A percentile compares a stretch with the other conserved stretches of the same genome.
Evolutionary conservation across 768 basidiomycete species (phyloP).

Genomic region (Tephrocybe sp.): DNA sequence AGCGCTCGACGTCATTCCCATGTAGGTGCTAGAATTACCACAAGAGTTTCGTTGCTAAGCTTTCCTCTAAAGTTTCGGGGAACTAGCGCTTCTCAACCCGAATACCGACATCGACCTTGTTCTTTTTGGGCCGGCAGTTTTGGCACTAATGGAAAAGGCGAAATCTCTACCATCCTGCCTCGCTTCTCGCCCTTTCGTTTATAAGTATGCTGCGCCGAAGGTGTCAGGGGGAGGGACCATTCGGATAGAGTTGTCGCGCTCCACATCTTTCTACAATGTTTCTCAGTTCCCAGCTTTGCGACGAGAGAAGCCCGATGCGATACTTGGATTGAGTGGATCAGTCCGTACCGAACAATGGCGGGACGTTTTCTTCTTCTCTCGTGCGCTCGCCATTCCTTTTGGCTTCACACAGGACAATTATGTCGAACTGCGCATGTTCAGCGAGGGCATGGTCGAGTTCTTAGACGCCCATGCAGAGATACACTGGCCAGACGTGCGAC

Average conservation of each 20-base stretch:
- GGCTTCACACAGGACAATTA: conserved; percentile 22
- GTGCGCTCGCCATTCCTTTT: conserved; percentile 25
- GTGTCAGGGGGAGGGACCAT: conserved; percentile 37
- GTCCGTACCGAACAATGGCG: conserved; percentile 37
- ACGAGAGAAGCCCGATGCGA: conserved; percentile 33
- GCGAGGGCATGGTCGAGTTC: background rate
- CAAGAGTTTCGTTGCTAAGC: too few relatives aligned
- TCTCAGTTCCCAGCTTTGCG: conserved; percentile 6
- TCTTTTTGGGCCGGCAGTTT: conserved; percentile 35
- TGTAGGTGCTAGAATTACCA: conserved; percentile 27
- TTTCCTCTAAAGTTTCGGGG: conserved; percentile 34
- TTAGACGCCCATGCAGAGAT: background rate
- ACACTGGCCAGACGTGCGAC: background rate
- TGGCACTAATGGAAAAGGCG: conserved; percentile 29
- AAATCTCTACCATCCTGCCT: conserved; percentile 25
- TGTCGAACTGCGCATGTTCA: conserved; percentile 12
- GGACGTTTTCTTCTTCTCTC: conserved; percentile 27
- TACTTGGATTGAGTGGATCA: conserved; percentile 39
- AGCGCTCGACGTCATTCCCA: conserved; percentile 37
- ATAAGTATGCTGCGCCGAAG: conserved; percentile 34
- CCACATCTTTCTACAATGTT: conserved; percentile 13
- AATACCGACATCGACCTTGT: conserved; percentile 42
- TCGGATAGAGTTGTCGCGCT: conserved; percentile 29
- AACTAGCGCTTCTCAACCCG: conserved; percentile 43
- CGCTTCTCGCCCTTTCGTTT: conserved; percentile 25